Evolutionary conservation across 2,329 filamentous ascomycete species (phyloP).

Genomic region (Calycina marina): DNA sequence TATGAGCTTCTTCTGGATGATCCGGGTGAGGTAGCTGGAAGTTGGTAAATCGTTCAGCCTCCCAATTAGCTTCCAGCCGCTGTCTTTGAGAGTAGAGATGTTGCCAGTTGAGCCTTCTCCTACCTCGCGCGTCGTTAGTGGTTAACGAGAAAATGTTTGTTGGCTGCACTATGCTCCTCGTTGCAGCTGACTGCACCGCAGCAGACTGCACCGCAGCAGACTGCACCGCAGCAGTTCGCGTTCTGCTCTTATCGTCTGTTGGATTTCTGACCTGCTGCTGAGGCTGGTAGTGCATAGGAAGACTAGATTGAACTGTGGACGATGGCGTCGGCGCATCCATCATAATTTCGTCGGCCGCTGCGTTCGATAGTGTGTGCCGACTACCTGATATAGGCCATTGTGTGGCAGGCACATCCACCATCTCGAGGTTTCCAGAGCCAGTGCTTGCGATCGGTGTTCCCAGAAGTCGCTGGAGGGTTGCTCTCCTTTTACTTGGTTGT

Average conservation of each 20-base stretch:
- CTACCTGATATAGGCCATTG: too few species aligned
- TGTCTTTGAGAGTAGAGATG: constrained; percentile 82
- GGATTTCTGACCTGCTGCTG: constrained; percentile 1
- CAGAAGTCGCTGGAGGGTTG: constrained; percentile 27
- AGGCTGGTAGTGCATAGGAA: constrained; percentile 5
- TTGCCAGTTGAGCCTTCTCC: constrained; percentile 72
- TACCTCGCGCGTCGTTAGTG: constrained; percentile 33
- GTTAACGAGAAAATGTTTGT: constrained; percentile 19
- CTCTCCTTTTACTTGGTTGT: constrained; percentile 39
- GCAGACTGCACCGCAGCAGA: neutral
- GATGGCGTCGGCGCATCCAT: constrained; percentile 6
- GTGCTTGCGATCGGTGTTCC: constrained; percentile 20
- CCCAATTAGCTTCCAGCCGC: constrained; percentile 82
- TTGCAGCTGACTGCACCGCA: neutral
- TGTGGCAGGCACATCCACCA: constrained; percentile 28
- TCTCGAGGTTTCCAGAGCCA: constrained; percentile 31
- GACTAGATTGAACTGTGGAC: neutral
- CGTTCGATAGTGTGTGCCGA: too few species aligned
- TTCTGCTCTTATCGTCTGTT: neutral
- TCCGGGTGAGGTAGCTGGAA: constrained; percentile 84
- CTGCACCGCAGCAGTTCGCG: neutral
- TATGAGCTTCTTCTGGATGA: constrained; percentile 68
- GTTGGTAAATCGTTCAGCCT: constrained; percentile 63
- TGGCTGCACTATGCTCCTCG: neutral
- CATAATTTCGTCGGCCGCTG: constrained; percentile 2